Conservation (phyloP, 1,139 yeast species). For the Magnusiomyces suaveolens region DNA sequence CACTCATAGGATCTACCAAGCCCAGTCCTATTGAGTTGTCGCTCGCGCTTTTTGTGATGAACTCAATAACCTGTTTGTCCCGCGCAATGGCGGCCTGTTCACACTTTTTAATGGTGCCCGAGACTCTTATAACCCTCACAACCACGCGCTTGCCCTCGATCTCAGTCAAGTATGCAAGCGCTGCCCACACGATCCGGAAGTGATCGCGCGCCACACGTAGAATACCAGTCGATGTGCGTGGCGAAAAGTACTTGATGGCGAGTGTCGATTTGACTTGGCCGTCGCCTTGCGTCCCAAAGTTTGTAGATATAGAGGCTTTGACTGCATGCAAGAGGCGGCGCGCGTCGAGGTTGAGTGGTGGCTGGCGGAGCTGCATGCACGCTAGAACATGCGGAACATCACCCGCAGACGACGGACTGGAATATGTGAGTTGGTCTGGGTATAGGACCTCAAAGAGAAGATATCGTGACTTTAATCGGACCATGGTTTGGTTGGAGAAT, state of each 20-base stretch:
- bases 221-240: constrained; percentile 76
- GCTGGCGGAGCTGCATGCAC: constrained; percentile 19
- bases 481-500: constrained; percentile 47
- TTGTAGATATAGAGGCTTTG: constrained; percentile 44
- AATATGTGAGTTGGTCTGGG: not conserved
- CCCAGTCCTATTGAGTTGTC: too few relatives aligned
- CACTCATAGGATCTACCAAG: too few relatives aligned
- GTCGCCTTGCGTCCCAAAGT: constrained; percentile 71
- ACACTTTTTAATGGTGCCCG: constrained; percentile 84
- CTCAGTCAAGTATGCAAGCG: constrained; percentile 52
- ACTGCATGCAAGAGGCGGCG: constrained; percentile 35
- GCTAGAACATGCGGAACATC: constrained; percentile 6
- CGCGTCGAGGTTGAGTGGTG: constrained; percentile 18
- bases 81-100: constrained; percentile 47
- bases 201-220: constrained; percentile 65
- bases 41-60: too few relatives aligned
- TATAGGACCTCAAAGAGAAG: constrained; percentile 58
- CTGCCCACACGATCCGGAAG: constrained; percentile 54
- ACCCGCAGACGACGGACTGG: constrained; percentile 22
- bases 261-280: constrained; percentile 54
- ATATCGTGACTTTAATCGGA: constrained; percentile 76
- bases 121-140: constrained; percentile 55
- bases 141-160: constrained; percentile 48
- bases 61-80: constrained; percentile 27
- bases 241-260: constrained; percentile 65